Conservation (phyloP, 441 rosid genomes). For the Gossypium schwendimanii region DNA sequence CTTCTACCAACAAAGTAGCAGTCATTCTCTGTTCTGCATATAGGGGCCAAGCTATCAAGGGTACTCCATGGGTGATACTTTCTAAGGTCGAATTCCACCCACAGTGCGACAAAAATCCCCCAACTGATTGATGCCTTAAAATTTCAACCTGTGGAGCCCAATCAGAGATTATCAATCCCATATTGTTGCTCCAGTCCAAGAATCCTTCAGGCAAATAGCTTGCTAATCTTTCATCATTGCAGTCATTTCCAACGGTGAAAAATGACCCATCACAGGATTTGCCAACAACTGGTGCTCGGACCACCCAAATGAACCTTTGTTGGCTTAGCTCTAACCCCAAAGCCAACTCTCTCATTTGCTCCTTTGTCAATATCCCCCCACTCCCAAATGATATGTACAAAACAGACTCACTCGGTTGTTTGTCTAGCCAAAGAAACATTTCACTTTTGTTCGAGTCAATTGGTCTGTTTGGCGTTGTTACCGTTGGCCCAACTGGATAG, state of each 20-base stretch:
- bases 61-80: background rate
- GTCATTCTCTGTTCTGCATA: conserved; percentile 12
- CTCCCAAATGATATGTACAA: conserved; percentile 45
- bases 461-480: background rate
- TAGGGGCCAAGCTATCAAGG: conserved; percentile 4
- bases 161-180: background rate
- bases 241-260: background rate
- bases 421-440: conserved; percentile 30
- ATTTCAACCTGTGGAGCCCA: conserved; percentile 12
- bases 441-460: background rate
- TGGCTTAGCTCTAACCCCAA: conserved; percentile 24
- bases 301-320: conserved; percentile 24
- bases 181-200: background rate
- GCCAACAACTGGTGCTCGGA: conserved; percentile 9
- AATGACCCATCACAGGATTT: background rate
- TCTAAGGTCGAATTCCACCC: conserved; percentile 6
- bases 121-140: background rate
- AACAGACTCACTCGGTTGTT: conserved; percentile 32
- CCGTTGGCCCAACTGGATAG: conserved; percentile 34
- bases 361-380: conserved; percentile 28
- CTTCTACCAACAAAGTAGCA: background rate
- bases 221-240: background rate
- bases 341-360: conserved; percentile 19
- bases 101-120: conserved; percentile 3
- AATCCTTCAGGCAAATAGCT: conserved; percentile 6